Base-by-base conservation (phyloP, 2,329 filamentous ascomycete species). In the Colletotrichum euphorbiae region DNA sequence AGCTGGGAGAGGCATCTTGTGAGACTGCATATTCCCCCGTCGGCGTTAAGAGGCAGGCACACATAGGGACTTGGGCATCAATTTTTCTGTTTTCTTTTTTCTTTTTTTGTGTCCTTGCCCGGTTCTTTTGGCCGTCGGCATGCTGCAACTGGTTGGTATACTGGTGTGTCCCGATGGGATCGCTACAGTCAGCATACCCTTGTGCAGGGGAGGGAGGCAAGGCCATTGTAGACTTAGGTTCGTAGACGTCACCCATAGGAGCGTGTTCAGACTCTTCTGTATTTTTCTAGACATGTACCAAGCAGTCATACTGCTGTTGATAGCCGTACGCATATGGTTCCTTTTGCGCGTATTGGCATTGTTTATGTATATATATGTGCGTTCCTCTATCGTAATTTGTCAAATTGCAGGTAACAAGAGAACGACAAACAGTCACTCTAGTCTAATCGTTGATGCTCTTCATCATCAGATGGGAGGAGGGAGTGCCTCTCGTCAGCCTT, bases 361-460 rank as follows among this genome's bases (percentile, higher is more conserved):
- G 7, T 8, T 28, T 3, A 28, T 28, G 24, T 28, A 6, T 6
- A 4, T 28, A 28, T 28, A 28, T 28, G 6, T 28, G 24, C 6
- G 24, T 28, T 6, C 6, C n/a, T 33, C 48, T 51, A 33, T 51
- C 12, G 36, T 38, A 5, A 12, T 1, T 12, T 13, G 11, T 12
- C 11, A 11, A 17, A 36, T 15, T 9, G 24, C 54, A 28, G 28
- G 28, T 28, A 28, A 8, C 28, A 28, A 28, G 28, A 7, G 7
- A 28, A 28, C 4, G 24, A 6, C 24, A 1, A 28, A 28, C 2
- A 28, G 6, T 28, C 28, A 28, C 28, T 31, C 64, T 70, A 71
- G 50, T 71, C 70, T 58, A 70, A n/a, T 60, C 70, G 61, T 28
- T 70, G 70, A 36, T 71, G 70, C 24, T 71, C 70, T 19, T 68